Percentiles rank a stretch among this genome's conserved stretches.
Conservation (phyloP, 2,329 filamentous ascomycete genomes). For the Neonectria sp. region DNA sequence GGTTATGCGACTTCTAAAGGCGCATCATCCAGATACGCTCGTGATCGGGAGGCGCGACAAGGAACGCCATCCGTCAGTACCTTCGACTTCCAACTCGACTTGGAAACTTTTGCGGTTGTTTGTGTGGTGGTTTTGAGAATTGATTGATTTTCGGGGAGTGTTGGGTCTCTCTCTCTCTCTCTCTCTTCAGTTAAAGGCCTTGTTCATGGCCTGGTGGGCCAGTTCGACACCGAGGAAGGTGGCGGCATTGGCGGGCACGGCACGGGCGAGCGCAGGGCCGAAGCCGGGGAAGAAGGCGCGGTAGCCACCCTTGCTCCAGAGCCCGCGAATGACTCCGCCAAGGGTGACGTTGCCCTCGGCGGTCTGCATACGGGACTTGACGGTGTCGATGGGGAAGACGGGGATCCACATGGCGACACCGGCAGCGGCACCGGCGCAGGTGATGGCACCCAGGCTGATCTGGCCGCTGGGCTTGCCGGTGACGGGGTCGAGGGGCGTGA, state of each 20-base stretch:
- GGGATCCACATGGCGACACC: conserved; percentile 99
- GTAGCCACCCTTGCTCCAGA: conserved; percentile 87
- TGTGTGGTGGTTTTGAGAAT: conserved; percentile 5
- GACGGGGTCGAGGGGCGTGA: conserved; percentile 86
- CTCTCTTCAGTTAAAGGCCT: conserved; percentile 69
- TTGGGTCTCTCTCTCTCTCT: conserved; percentile 8
- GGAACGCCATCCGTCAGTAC: conserved; percentile 23
- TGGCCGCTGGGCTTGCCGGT: conserved; percentile 82
- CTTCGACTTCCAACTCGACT: conserved; percentile 8
- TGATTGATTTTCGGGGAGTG: background rate
- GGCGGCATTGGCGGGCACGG: conserved; percentile 95
- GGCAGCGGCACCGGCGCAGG: conserved; percentile 88
- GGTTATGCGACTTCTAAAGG: conserved; percentile 13
- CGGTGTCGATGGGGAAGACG: conserved; percentile 96
- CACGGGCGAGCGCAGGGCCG: conserved; percentile 90
- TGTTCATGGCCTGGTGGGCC: conserved; percentile 87
- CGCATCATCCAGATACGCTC: conserved; percentile 19
- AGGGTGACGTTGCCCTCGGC: conserved; percentile 89
- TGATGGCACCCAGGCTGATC: conserved; percentile 85
- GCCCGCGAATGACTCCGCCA: conserved; percentile 81
- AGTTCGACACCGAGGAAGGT: conserved; percentile 92
- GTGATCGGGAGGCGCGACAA: conserved; percentile 15
- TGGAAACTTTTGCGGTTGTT: conserved; percentile 7
- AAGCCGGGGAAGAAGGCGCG: conserved; percentile 98
- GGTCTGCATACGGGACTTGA: conserved; percentile 95